Evolutionary conservation across 1,284 basidiomycete genomes (phyloP), one percentile per base, ranked within the genome.

Genomic region (Cystobasidium pallidum): DNA sequence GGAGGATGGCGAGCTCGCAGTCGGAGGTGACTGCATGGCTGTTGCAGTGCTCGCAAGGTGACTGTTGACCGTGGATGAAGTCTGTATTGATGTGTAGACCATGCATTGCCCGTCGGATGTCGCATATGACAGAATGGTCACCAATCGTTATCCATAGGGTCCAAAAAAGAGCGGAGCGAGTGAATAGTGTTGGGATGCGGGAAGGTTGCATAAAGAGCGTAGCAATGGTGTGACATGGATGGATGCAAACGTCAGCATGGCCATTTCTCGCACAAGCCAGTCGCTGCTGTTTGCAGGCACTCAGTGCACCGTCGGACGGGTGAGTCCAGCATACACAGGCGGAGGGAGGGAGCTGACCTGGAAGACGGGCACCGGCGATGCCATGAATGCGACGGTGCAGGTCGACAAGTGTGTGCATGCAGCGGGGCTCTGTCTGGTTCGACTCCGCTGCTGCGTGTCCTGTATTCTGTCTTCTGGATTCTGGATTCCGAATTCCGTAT

Each of bases 11-110:
- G 47, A 64, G 26, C 36, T 21, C 34, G 45, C 13, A 3, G 45
- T 15, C 7, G 45, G 47, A 13, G 62, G 28, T 47, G 47, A 51
- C 19, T 57, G 62, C 45, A 51, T 19, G 17, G 62, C 13, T n/a
- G 62, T 11, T 49, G 47, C n/a, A n/a, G n/a, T n/a, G n/a, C n/a
- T n/a, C n/a, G n/a, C n/a, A n/a, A n/a, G 21, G 3, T 21, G 24
- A n/a, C 43, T 45, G 43, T 45, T 4, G 3, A n/a, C 15, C 11
- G 11, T 45, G 43, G 11, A 3, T 45, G 43, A n/a, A 45, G 43
- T 19, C 43, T 45, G 43, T 45, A 15, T 19, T 8, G n/a, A n/a
- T 45, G 6, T 19, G 15, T n/a, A 3, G n/a, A 15, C 11, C 43
- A 39, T 39, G 36, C 36, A 39, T 39, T n/a, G n/a, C n/a, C n/a